Evolutionary conservation across 2,329 filamentous ascomycete genomes (phyloP).

Genomic region (Phoma sp.): DNA sequence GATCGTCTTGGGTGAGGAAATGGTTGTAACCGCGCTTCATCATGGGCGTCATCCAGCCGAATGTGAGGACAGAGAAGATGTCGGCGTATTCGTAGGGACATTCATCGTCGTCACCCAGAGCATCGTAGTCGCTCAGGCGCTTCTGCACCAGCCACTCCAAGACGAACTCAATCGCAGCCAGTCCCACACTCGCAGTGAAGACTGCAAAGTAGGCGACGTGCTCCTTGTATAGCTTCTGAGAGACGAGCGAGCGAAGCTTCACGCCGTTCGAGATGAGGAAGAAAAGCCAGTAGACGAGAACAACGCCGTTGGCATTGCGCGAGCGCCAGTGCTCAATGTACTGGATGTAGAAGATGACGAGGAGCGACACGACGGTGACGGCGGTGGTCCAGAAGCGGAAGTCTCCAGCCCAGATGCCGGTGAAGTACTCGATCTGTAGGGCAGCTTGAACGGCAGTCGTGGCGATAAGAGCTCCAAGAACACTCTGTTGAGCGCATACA

Average conservation of each 20-base stretch:
- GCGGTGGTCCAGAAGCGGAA: slow-evolving; percentile 86
- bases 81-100: slow-evolving; percentile 89
- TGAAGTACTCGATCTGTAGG: slow-evolving; percentile 75
- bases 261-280: slow-evolving; percentile 78
- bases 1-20: slow-evolving; percentile 89
- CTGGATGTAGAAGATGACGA: slow-evolving; percentile 78
- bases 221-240: slow-evolving; percentile 72
- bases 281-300: slow-evolving; percentile 90
- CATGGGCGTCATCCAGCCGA: slow-evolving; percentile 98
- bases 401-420: slow-evolving; percentile 75
- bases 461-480: slow-evolving; percentile 71
- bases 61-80: slow-evolving; percentile 90
- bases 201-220: slow-evolving; percentile 77
- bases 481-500: slow-evolving; percentile 49
- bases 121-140: slow-evolving; percentile 71
- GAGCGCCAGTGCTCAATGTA: slow-evolving; percentile 85
- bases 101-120: slow-evolving; percentile 70
- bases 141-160: slow-evolving; percentile 91
- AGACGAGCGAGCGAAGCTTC: slow-evolving; percentile 85
- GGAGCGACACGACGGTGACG: slow-evolving; percentile 72
- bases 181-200: slow-evolving; percentile 73
- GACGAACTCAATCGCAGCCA: slow-evolving; percentile 73
- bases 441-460: slow-evolving; percentile 74
- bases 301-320: slow-evolving; percentile 84
- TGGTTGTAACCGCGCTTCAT: slow-evolving; percentile 95